phyloP scores from a whole-genome alignment of 129 eudicot genomes.

The Lactuca sativa region DNA sequence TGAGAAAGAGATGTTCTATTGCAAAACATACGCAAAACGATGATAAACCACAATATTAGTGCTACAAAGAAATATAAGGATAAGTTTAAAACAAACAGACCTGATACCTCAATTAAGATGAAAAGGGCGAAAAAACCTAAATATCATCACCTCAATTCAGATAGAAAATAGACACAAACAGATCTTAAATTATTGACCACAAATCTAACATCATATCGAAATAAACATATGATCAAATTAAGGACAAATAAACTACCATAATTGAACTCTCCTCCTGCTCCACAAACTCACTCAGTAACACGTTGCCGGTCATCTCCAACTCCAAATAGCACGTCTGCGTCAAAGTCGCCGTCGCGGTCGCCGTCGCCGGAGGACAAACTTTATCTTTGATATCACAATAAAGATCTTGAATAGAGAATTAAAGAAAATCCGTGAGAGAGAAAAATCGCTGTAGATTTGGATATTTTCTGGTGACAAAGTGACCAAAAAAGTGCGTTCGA shows the following conservation, averaged over 20 bases:
- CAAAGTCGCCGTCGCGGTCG: slow-evolving; percentile 12
- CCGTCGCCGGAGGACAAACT: slow-evolving; percentile 16
- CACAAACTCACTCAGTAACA: slow-evolving; percentile 11
- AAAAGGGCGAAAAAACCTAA: background rate
- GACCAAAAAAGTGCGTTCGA: slow-evolving; percentile 24
- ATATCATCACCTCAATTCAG: background rate
- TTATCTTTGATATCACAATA: background rate
- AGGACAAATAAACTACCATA: slow-evolving; percentile 22
- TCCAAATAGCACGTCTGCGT: slow-evolving; percentile 11
- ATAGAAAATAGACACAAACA: slow-evolving; percentile 1
- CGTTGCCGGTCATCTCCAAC: slow-evolving; percentile 26
- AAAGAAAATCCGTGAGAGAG: background rate
- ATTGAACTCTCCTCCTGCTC: slow-evolving; percentile 39
- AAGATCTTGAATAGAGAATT: background rate
- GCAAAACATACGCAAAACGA: background rate
- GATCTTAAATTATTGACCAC: slow-evolving; percentile 18
- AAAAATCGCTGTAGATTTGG: slow-evolving; percentile 22
- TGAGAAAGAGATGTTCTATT: slow-evolving; percentile 13
- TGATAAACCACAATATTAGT: background rate
- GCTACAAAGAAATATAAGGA: background rate
- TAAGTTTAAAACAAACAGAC: background rate
- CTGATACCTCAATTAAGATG: background rate
- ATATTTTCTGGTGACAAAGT: slow-evolving; percentile 20
- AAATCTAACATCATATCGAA: slow-evolving; percentile 17
- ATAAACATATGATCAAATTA: background rate